These are phyloP conservation scores for Hymenoscyphus salicellus DNA, from an alignment of 2,329 filamentous ascomycete genomes.

Conservation along the genomic window DNA sequence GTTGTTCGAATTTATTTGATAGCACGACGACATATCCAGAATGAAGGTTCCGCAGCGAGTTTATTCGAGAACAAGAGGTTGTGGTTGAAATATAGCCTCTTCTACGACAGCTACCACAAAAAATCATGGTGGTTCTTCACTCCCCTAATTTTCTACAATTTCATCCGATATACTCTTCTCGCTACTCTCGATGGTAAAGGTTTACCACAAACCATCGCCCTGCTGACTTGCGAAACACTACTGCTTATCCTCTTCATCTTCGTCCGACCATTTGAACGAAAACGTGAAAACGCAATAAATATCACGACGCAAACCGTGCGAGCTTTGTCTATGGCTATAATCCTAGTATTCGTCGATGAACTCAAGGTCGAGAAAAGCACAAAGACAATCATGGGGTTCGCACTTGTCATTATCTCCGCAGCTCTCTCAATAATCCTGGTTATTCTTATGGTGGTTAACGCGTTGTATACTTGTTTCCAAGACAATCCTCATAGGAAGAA, in stretches of 20 bases:
- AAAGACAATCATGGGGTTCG: conserved; percentile 89
- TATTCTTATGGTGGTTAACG: conserved; percentile 85
- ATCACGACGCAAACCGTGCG: conserved; percentile 86
- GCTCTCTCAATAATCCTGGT: conserved; percentile 77
- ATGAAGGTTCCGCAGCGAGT: conserved; percentile 66
- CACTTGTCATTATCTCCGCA: conserved; percentile 84
- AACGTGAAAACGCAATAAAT: conserved; percentile 88
- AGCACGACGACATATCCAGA: conserved; percentile 68
- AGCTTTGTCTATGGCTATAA: conserved; percentile 81
- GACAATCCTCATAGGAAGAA: conserved; percentile 87
- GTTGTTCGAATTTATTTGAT: conserved; percentile 76
- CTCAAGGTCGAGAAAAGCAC: conserved; percentile 86
- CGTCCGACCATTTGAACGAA: conserved; percentile 81
- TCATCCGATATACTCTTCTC: conserved; percentile 81
- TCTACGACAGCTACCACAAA: conserved; percentile 94
- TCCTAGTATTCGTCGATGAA: conserved; percentile 90
- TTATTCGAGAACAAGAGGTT: conserved; percentile 86
- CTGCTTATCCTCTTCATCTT: conserved; percentile 76
- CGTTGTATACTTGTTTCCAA: conserved; percentile 75
- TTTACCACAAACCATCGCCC: conserved; percentile 72
- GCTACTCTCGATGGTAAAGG: conserved; percentile 83
- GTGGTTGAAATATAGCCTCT: conserved; percentile 94
- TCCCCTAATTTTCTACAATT: conserved; percentile 84
- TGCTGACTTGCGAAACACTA: conserved; percentile 68
- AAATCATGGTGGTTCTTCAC: conserved; percentile 97